Evolutionary conservation across 2,329 filamentous ascomycete species (phyloP), one percentile per base, ranked within the genome.

Genomic region (Neopestalotiopsis clavispora): DNA sequence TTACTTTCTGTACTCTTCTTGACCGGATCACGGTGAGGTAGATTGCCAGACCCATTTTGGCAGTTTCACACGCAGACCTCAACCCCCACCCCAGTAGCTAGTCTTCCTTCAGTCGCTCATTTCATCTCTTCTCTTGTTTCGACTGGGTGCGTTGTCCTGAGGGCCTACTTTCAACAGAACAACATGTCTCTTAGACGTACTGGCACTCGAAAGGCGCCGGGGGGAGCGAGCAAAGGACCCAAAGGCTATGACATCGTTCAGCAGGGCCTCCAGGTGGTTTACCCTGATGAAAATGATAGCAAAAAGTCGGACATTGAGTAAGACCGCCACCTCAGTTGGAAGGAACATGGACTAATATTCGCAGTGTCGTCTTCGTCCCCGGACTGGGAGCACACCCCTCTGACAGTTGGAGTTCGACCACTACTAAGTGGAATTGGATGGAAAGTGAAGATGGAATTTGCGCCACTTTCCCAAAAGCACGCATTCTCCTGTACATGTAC

Each of bases 401-500:
- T 30, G 73, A 80, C 1, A 83, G 82, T 65, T 83, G 81, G 77
- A 80, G 76, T 65, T 82, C 80, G 2, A 74, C 74, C 30, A 77
- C 70, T 12, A 79, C 78, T 0, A 75, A 75, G 13, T 84, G 83
- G 64, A 83, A 83, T 71, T 84, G 82, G 82, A 78, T 78, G 0
- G 81, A 74, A 5, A 72, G 78, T 23, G 68, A 73, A 12, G 78
- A 82, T 52, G 80, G 79, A 0, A 70, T 84, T 2, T 73, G 75
- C 7, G 76, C 77, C 65, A 81, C 83, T 66, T 83, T 83, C 63
- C 81, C 80, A 0, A 78, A 75, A 38, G 80, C 81, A 2, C 75
- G 82, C 2, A 73, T 84, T 12, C 74, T 84, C 17, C 71, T 84
- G 1, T 84, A 82, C 62, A 81, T 79, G 71, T 83, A 82, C 52